Evolutionary conservation across 108 stramenopile genomes (phyloP), one percentile per base, ranked within the genome.

Genomic region (Discostella pseudostelligera): DNA sequence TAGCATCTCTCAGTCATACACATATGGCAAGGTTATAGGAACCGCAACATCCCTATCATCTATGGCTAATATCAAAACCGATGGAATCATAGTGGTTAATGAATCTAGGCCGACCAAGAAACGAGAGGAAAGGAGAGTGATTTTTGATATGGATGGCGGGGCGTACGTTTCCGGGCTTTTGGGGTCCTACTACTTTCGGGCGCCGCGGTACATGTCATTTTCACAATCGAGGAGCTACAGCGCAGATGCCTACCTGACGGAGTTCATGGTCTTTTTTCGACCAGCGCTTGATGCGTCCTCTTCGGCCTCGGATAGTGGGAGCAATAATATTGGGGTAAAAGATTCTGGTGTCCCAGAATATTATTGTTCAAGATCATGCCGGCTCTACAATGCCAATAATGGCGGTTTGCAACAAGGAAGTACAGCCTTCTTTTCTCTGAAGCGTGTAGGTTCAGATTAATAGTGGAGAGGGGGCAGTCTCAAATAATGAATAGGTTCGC

Each of bases 371-470:
- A 69, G 68, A 49, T 46, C 55, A 11, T 40, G 59, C 28, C 51
- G 78, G 20, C 39, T 79, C 25, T 79, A 79, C 48, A 49, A 60
- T 49, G 29, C 67, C 26, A 39, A 60, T 16, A 66, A 74, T 42
- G 78, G 78, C 11, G 62, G 50, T 45, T 56, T 79, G 48, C 35
- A 62, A 61, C 78, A 79, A 47, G 78, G 78, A 17, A 65, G 62
- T 35, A 79, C 69, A 45, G 72, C 65, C n/a, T 79, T 79, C 55
- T 79, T 74, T 65, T 40, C 78, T 4, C 32, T 79, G 72, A 69
- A 28, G 42, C 67, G 8, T 0, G 24, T 21, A 10, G 20, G 17
- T 51, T 26, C 26, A 24, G 48, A 49, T 16, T 9, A 45, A 45
- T 45, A 45, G 8, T n/a, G n/a, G n/a, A n/a, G n/a, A n/a, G n/a